Evolutionary conservation across 805 yeast genomes (phyloP).

Genomic region (Cyberlindnera xishuangbannaensis): DNA sequence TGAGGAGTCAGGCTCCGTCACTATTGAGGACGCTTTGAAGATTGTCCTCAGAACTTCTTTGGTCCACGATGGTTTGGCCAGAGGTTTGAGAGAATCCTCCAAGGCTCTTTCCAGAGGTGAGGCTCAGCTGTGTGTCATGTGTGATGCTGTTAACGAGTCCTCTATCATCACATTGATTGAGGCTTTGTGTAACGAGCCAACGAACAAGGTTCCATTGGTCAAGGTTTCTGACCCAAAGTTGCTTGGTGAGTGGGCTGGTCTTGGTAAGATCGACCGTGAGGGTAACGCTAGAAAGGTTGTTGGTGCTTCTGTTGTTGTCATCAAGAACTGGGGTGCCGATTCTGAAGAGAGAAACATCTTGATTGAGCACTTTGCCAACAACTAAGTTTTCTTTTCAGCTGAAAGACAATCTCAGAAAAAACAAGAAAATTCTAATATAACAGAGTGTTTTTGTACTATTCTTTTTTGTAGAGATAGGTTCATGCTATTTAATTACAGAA

Average conservation of each 20-base stretch:
- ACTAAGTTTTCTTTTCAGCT: constrained; percentile 49
- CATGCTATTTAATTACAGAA: too few relatives aligned
- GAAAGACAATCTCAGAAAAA: not conserved
- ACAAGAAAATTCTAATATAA: not conserved
- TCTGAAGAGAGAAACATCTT: constrained; percentile 95
- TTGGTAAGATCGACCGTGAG: constrained; percentile 98
- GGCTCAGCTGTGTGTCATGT: constrained; percentile 95
- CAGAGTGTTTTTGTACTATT: constrained; percentile 2
- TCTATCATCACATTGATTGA: constrained; percentile 95
- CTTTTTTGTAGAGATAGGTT: not conserved
- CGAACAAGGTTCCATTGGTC: constrained; percentile 93
- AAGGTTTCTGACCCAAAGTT: constrained; percentile 99
- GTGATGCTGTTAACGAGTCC: constrained; percentile 98
- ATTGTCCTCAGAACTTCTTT: constrained; percentile 97
- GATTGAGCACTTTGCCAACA: constrained; percentile 91
- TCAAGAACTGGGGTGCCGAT: constrained; percentile 99
- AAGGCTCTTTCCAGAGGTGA: constrained; percentile 97
- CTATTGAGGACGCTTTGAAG: constrained; percentile 98
- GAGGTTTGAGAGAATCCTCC: constrained; percentile 99
- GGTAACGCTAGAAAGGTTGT: constrained; percentile 99
- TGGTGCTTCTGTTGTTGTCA: constrained; percentile 99
- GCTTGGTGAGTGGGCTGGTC: constrained; percentile 99
- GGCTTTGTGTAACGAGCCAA: constrained; percentile 98
- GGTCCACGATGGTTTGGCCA: constrained; percentile 99
- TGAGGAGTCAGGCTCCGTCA: constrained; percentile 82